Evolutionary conservation across 139 green algal genomes (phyloP), one percentile per base, ranked within the genome.

Genomic region (Spirogloea muscicola): DNA sequence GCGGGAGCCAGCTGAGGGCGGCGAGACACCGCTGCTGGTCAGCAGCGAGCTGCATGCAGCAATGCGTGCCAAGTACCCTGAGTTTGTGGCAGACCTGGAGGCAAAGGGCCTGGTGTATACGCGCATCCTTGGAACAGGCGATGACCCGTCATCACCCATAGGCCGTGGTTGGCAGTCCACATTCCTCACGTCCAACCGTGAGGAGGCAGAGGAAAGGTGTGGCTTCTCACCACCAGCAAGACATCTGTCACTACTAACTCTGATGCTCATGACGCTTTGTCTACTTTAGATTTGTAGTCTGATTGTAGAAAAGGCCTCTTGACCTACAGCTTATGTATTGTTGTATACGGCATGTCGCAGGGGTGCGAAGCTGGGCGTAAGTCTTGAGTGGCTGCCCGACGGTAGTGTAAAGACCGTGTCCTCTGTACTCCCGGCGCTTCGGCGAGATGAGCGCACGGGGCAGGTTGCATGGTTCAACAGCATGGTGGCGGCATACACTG

Each of bases 91-190:
- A 7, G 38, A 68, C 10, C 73, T 81, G n/a, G n/a, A 58, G 21
- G 49, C 46, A 36, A 70, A 74, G 36, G 73, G 73, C 31, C 52
- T 81, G 49, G 39, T 29, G 6, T 81, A 74, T 36, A 62, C 41
- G 46, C 39, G 73, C 1, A 49, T 74, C 1, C 25, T 81, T 16
- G 18, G 31, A 39, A 62, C 65, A 21, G 61, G 27, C 13, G 73
- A 81, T 5, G 73, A 81, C n/a, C n/a, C 61, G 1, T 33, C 18
- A 7, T 68, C 41, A 31, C 61, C 73, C 3, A 74, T 75, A 16
- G 73, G 73, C 6, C 68, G 73, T 34, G 73, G 73, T 4, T 81
- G 73, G 73, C 41, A 68, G 62, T 81, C 73, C 2, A 81, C 73
- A 3, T 72, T 79, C 2, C 46, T 51, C 1, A 72, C 71, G 25